Percentiles rank a stretch among this genome's conserved stretches.
These are phyloP conservation scores for Xylaria digitata DNA, from an alignment of 2,329 filamentous ascomycete species.

Conservation along the genomic window DNA sequence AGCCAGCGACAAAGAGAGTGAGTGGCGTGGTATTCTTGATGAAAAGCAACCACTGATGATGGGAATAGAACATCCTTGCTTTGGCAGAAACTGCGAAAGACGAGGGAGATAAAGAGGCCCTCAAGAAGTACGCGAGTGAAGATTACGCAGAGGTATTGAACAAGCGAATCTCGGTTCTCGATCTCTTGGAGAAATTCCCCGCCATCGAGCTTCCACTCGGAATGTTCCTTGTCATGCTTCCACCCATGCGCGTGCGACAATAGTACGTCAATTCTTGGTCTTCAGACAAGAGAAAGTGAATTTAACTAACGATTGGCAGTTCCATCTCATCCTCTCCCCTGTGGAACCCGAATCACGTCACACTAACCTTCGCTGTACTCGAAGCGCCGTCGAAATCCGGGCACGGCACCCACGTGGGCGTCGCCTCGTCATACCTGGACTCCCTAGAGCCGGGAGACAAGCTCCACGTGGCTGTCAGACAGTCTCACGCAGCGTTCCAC, in stretches of 20 bases:
- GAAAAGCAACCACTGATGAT: slow-evolving; percentile 32
- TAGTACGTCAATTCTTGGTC: slow-evolving; percentile 69
- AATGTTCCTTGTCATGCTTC: slow-evolving; percentile 76
- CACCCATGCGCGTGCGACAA: slow-evolving; percentile 81
- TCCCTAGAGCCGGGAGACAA: slow-evolving; percentile 58
- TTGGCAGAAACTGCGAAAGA: slow-evolving; percentile 48
- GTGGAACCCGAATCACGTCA: slow-evolving; percentile 64
- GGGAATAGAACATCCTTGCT: slow-evolving; percentile 53
- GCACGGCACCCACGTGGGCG: slow-evolving; percentile 65
- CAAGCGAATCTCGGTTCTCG: slow-evolving; percentile 73
- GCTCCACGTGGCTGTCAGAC: slow-evolving; percentile 54
- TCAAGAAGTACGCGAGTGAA: slow-evolving; percentile 61
- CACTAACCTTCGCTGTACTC: slow-evolving; percentile 76
- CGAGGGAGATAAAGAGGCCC: slow-evolving; percentile 50
- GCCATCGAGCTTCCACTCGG: slow-evolving; percentile 70
- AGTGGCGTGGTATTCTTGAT: slow-evolving; percentile 36
- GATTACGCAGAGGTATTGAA: slow-evolving; percentile 59
- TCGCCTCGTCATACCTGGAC: slow-evolving; percentile 71
- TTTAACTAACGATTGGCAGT: slow-evolving; percentile 46
- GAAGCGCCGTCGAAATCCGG: slow-evolving; percentile 64
- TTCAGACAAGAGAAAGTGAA: background rate
- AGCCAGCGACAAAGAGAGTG: slow-evolving; percentile 76
- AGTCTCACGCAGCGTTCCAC: slow-evolving; percentile 57
- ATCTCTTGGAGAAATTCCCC: slow-evolving; percentile 74
- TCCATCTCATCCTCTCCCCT: slow-evolving; percentile 82